A percentile compares a stretch with the other conserved stretches of the same genome.
phyloP scores from a whole-genome alignment of 75 land plant genomes.

The Cupressus sempervirens region DNA sequence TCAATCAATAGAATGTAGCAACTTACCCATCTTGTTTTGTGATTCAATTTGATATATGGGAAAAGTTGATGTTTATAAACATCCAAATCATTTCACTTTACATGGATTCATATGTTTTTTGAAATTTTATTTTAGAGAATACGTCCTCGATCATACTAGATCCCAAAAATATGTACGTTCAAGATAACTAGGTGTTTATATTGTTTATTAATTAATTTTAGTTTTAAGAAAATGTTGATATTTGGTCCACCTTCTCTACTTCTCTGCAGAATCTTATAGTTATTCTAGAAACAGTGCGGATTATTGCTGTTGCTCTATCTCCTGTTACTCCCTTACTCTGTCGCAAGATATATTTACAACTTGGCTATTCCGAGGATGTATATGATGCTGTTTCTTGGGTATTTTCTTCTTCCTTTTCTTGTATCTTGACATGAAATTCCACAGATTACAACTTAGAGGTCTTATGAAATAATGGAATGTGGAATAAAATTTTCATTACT shows the following conservation, averaged over 20 bases:
- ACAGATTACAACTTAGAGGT: neutral
- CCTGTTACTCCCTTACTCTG: constrained; percentile 76
- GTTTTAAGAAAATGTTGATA: neutral
- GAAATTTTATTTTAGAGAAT: neutral
- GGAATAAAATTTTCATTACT: neutral
- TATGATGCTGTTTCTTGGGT: constrained; percentile 81
- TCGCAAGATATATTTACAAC: constrained; percentile 69
- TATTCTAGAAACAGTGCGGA: constrained; percentile 82
- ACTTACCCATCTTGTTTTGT: neutral
- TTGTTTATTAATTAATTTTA: neutral
- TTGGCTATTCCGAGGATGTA: constrained; percentile 66
- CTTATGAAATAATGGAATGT: neutral
- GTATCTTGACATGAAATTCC: neutral
- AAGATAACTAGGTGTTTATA: neutral
- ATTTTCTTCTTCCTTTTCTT: constrained; percentile 14
- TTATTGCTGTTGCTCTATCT: constrained; percentile 85
- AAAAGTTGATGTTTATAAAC: neutral
- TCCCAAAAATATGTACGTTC: neutral
- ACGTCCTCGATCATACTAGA: neutral
- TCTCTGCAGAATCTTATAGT: constrained; percentile 73
- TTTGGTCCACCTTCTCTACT: neutral
- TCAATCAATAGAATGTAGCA: neutral
- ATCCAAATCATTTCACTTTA: neutral
- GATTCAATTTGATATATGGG: neutral
- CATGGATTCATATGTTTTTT: neutral